Evolutionary conservation across 352 stramenopile species (phyloP), one percentile per base, ranked within the genome.

Genomic region (Pythium aquatile): DNA sequence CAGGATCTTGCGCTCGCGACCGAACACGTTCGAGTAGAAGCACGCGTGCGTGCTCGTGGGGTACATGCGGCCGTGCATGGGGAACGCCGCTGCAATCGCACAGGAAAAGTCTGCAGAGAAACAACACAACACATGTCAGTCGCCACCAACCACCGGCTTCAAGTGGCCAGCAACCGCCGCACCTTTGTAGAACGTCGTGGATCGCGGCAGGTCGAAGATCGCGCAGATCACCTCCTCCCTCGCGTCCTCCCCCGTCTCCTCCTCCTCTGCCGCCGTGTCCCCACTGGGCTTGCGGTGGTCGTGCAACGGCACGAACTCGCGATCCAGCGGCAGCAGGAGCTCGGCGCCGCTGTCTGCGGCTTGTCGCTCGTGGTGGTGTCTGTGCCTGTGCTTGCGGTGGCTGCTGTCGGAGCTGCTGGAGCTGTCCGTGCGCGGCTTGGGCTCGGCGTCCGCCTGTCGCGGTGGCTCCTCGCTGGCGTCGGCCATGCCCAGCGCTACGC

Each of bases 1-100:
- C 60, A 92, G 51, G 35, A 95, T 88, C 81, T 95, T 95, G 74
- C 83, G 83, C 70, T 95, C 86, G 63, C 83, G 84, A 44, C 84
- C 86, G 74, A 95, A 93, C 37, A 93, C 79, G 60, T 93, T 93
- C 58, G 86, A 93, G 77, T 95, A 93, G 61, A 95, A 95, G 72
- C 86, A 95, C 48, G 92, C 75, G 65, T 91, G 81, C 20, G 83
- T 74, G 56, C 78, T 84, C 47, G 84, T 91, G 40, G 86, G 86
- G 77, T 95, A 95, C 86, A 95, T 95, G 63, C 86, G 84, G 52
- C 86, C 86, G 73, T 95, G 86, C 84, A 92, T 93, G 67, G 83
- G 80, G 53, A 94, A 76, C 61, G 83, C 87, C 37, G 79, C 80
- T 16, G 85, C 79, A 56, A 93, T 86, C 2, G 84, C 84, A 65